Conservation (phyloP, 1,284 basidiomycete genomes). For the Phaffia rhodozyma region DNA sequence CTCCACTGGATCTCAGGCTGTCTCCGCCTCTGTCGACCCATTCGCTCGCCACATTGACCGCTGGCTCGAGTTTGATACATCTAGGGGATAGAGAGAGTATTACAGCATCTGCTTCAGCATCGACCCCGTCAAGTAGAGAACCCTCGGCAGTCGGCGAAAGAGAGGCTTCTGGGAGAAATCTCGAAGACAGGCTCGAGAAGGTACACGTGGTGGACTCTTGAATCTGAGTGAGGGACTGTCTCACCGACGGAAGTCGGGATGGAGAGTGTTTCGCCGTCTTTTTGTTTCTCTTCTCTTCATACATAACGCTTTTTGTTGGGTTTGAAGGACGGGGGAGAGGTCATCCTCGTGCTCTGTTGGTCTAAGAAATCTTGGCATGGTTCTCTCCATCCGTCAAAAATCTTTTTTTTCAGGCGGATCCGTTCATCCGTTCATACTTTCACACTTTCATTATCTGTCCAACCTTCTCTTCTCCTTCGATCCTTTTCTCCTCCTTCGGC, state of each 20-base stretch:
- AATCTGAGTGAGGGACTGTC: constrained; percentile 62
- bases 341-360: not conserved
- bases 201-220: constrained; percentile 69
- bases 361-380: not conserved
- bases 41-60: constrained; percentile 58
- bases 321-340: not conserved
- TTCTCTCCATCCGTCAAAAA: not conserved
- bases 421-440: not conserved
- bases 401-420: not conserved
- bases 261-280: too few species aligned
- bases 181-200: constrained; percentile 22
- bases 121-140: not conserved
- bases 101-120: not conserved
- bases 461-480: not conserved
- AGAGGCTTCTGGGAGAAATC: not conserved
- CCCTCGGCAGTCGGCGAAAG: constrained; percentile 19
- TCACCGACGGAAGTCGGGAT: constrained; percentile 66
- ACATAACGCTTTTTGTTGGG: not conserved
- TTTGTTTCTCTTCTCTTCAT: too few species aligned
- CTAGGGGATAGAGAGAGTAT: not conserved
- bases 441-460: not conserved
- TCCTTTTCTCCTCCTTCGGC: not conserved
- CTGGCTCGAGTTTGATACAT: constrained; percentile 32
- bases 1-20: constrained; percentile 66
- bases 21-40: constrained; percentile 59